Evolutionary conservation across 1,284 basidiomycete genomes (phyloP).

Genomic region (Boletus subluridellus): DNA sequence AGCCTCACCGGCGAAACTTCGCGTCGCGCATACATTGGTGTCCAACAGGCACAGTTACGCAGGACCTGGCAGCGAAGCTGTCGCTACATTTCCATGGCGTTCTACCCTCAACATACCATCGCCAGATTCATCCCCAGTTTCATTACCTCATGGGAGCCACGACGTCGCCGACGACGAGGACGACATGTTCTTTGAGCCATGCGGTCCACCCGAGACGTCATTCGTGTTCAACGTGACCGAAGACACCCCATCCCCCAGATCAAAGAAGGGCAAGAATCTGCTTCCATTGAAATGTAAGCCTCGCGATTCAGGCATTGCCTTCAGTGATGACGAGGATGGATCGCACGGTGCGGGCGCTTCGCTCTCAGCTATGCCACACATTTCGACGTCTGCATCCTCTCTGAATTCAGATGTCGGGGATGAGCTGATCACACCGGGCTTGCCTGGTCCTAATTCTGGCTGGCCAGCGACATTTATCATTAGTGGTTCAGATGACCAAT

Average conservation of each 20-base stretch:
- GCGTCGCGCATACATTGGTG: slow-evolving; percentile 30
- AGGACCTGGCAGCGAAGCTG: too few species aligned
- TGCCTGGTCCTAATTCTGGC: too few species aligned
- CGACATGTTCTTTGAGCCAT: slow-evolving; percentile 55
- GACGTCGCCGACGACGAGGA: slow-evolving; percentile 46
- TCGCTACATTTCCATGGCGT: slow-evolving; percentile 38
- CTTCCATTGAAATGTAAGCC: too few species aligned
- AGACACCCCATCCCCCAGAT: slow-evolving; percentile 56
- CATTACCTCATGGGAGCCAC: slow-evolving; percentile 25
- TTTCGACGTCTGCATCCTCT: slow-evolving; percentile 58
- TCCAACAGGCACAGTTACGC: slow-evolving; percentile 26
- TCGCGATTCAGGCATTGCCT: too few species aligned
- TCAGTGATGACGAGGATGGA: slow-evolving; percentile 24
- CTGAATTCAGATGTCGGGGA: slow-evolving; percentile 54
- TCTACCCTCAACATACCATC: slow-evolving; percentile 40
- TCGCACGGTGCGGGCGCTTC: slow-evolving; percentile 33
- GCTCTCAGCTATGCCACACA: slow-evolving; percentile 46
- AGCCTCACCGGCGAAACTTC: slow-evolving; percentile 5
- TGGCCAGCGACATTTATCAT: too few species aligned
- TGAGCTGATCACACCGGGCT: slow-evolving; percentile 39
- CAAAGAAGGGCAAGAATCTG: slow-evolving; percentile 38
- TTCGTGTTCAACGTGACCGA: slow-evolving; percentile 55
- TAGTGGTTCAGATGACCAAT: slow-evolving; percentile 30
- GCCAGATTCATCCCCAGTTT: slow-evolving; percentile 48
- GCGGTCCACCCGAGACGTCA: slow-evolving; percentile 43